Conservation (phyloP, 768 basidiomycete species). For the Leccinum disarticulatum region DNA sequence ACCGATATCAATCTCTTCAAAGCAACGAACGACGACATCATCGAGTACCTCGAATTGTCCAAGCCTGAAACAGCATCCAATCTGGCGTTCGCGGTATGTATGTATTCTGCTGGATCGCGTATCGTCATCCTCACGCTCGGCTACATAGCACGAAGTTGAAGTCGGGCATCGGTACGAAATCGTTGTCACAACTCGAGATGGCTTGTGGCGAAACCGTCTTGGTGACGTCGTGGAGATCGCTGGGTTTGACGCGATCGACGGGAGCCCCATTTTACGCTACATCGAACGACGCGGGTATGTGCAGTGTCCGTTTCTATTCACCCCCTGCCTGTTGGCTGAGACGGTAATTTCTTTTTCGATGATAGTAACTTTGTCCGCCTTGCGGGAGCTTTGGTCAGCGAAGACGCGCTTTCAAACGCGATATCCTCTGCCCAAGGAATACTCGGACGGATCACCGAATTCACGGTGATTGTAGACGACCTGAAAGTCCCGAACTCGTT, state of each 20-base stretch:
- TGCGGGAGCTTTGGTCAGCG: too few relatives aligned
- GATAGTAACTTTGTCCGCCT: too few relatives aligned
- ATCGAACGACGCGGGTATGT: background rate
- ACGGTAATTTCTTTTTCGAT: too few relatives aligned
- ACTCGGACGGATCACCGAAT: conserved; percentile 13
- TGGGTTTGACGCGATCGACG: background rate
- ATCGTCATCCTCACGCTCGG: background rate
- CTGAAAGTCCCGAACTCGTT: conserved; percentile 1
- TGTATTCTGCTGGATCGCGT: background rate
- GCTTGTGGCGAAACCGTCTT: background rate
- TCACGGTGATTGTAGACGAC: conserved; percentile 21
- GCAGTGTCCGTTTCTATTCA: background rate
- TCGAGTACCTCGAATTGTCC: conserved; percentile 11
- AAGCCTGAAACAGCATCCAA: conserved; percentile 14
- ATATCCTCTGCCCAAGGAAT: conserved; percentile 9
- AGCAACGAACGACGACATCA: conserved; percentile 13
- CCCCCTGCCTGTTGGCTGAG: too few relatives aligned
- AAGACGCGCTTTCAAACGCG: too few relatives aligned
- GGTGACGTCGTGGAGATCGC: background rate
- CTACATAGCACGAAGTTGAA: conserved; percentile 15
- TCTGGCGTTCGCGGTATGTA: conserved; percentile 12
- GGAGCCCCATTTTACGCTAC: background rate
- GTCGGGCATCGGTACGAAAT: conserved; percentile 1
- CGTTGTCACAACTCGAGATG: conserved; percentile 19
- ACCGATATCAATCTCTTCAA: conserved; percentile 18